Base-by-base conservation (phyloP, 2,329 filamentous ascomycete species). In the Periconia macrospinosa region DNA sequence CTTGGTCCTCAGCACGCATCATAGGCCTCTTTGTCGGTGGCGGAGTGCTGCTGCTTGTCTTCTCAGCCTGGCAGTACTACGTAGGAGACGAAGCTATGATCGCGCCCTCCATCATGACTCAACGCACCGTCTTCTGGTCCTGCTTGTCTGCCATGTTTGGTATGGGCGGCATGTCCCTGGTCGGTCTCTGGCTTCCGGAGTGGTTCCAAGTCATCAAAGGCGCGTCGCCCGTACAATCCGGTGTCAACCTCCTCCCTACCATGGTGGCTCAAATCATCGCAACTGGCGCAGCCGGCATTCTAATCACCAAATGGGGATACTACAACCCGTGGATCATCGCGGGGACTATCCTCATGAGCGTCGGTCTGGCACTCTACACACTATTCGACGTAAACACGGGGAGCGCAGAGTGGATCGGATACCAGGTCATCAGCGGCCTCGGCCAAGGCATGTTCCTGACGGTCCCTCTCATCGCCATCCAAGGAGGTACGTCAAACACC, bases 21-120 rank as follows among this genome's bases (percentile, higher is more conserved):
- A 82, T 85, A 43, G 73, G 71, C 0, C 66, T 80, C 1, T 83
- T 80, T 63, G 72, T 79, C 14, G 58, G 77, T 13, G 79, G 72
- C 1, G 68, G 79, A 0, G 54, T 77, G 0, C 65, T 77, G 30
- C 65, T 80, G 33, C 50, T 69, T 2, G 81, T 82, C 53, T 61
- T 66, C 33, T 53, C 41, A 15, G 33, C 59, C 18, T 55, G 65
- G 47, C 59, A 59, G 30, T 60, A 49, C 50, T 52, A 47, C 46
- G 47, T 63, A 57, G 66, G 70, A 47, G 58, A 71, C 11, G 62
- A 69, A 15, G 76, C 70, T 3, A 78, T 74, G 37, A 66, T 77
- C 7, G 74, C 76, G 5, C 72, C 70, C 5, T 66, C 71, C 3
- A 63, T 78, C 41, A 49, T 77, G 47, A 62, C 62, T 41, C 69